A percentile compares a stretch with the other conserved stretches of the same genome.
These are phyloP conservation scores for Plasmopara halstedii DNA, from an alignment of 352 stramenopile genomes.

Conservation along the genomic window DNA sequence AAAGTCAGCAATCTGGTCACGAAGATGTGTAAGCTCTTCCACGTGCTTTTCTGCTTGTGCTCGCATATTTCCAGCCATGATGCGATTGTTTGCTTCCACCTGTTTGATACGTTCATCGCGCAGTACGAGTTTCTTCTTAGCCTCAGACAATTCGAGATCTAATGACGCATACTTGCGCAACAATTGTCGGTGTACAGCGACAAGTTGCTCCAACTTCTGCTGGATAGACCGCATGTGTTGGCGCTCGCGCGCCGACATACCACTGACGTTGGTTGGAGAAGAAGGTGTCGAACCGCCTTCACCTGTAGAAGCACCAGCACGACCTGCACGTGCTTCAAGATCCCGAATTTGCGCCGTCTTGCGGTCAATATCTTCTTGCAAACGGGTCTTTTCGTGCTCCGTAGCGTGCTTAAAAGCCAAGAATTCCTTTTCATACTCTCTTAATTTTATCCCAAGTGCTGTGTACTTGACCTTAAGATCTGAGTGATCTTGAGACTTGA, in stretches of 20 bases:
- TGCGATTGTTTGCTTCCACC: conserved; percentile 82
- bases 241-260: conserved; percentile 70
- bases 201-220: conserved; percentile 87
- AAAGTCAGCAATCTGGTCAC: conserved; percentile 81
- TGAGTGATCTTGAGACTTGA: conserved; percentile 29
- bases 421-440: conserved; percentile 68
- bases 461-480: conserved; percentile 43
- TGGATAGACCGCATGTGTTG: conserved; percentile 87
- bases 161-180: conserved; percentile 87
- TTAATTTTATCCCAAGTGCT: conserved; percentile 49
- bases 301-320: conserved; percentile 20
- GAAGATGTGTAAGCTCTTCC: conserved; percentile 78
- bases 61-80: conserved; percentile 86
- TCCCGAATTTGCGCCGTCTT: conserved; percentile 56
- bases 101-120: conserved; percentile 88
- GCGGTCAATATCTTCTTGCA: conserved; percentile 61
- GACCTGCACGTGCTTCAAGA: conserved; percentile 50
- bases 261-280: conserved; percentile 32
- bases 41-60: conserved; percentile 84
- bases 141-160: conserved; percentile 81
- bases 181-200: conserved; percentile 85
- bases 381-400: conserved; percentile 50
- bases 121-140: conserved; percentile 84
- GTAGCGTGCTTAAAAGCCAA: conserved; percentile 40
- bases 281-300: conserved; percentile 22